Base-by-base conservation (phyloP, 495 filamentous ascomycete genomes). In the Penicillium nucicola region DNA sequence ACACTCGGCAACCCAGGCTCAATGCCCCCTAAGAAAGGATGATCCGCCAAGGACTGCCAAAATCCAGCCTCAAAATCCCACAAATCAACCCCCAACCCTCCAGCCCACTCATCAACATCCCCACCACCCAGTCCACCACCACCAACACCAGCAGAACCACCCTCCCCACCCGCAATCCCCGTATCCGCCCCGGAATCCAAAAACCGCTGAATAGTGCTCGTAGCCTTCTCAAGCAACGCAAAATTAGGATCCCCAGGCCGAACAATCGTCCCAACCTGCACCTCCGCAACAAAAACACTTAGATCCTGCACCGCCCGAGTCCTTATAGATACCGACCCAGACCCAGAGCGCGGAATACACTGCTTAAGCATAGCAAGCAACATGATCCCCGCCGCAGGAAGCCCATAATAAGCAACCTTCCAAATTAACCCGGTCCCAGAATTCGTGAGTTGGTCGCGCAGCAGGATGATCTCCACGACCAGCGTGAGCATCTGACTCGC, bases 391-490 rank as follows among this genome's bases (percentile, higher is more conserved):
- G 71, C 70, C 1, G 71, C 70, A 9, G 71, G 68, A 8, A 74
- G 64, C 7, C 71, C 71, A 37, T 71, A 73, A 40, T 74, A 62
- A 3, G 63, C 68, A 18, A 74, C 62, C 62, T 70, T 74, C 70
- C 70, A 72, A n/a, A 71, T 58, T 23, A 74, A 58, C n/a, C 66
- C 59, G 0, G 69, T 72, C 2, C 70, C 69, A 7, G 70, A 72
- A 45, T 74, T 72, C 5, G 55, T 63, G 23, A 74, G 52, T 22
- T 67, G 66, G 23, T 74, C 69, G 13, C 65, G 59, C 3, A 72
- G 64, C 13, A 74, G 47, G 7, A 74, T 67, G 11, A 59, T 48
- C 33, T 72, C 70, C 11, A 71, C 63, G 8, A 71, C 66, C 0
- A 72, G 56, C 7, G 56, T 48, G 15, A 74, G 66, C 57, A 72